Evolutionary conservation across 768 basidiomycete genomes (phyloP).

Genomic region (Mycena maculata): DNA sequence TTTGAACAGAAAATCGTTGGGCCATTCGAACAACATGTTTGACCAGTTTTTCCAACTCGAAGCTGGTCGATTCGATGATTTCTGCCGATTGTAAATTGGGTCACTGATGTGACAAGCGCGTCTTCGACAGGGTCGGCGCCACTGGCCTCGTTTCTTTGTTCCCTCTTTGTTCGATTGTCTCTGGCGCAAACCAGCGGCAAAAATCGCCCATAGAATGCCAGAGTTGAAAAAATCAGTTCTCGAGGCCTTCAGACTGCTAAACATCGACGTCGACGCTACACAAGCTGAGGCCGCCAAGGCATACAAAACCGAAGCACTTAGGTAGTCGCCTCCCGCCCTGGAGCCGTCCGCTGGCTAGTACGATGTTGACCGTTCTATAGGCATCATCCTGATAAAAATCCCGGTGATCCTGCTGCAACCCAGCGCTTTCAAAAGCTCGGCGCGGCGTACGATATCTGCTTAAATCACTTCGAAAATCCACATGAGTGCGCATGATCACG

Average conservation of each 20-base stretch:
- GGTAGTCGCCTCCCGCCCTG: neutral
- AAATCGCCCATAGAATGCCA: slow-evolving; percentile 19
- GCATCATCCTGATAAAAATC: slow-evolving; percentile 39
- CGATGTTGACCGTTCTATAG: neutral
- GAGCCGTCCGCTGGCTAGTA: neutral
- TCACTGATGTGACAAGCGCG: too few species aligned
- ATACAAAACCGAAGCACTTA: slow-evolving; percentile 25
- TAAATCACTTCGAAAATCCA: slow-evolving; percentile 50
- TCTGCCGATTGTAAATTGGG: too few species aligned
- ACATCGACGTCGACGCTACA: slow-evolving; percentile 14
- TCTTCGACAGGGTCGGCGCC: too few species aligned
- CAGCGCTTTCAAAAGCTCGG: slow-evolving; percentile 52
- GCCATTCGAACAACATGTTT: too few species aligned
- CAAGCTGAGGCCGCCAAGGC: slow-evolving; percentile 20
- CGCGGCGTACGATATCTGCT: slow-evolving; percentile 49
- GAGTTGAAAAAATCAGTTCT: slow-evolving; percentile 13
- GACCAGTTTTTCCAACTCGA: too few species aligned
- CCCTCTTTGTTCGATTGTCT: neutral
- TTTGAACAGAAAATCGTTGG: too few species aligned
- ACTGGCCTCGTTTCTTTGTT: slow-evolving; percentile 27
- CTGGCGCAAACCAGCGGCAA: too few species aligned
- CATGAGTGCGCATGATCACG: slow-evolving; percentile 35
- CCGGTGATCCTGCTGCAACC: slow-evolving; percentile 45
- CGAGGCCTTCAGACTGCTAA: slow-evolving; percentile 18
- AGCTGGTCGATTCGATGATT: too few species aligned